These are phyloP conservation scores for Martensiomyces pterosporus DNA, from an alignment of 192 early-diverging fungal species.

Conservation along the genomic window DNA sequence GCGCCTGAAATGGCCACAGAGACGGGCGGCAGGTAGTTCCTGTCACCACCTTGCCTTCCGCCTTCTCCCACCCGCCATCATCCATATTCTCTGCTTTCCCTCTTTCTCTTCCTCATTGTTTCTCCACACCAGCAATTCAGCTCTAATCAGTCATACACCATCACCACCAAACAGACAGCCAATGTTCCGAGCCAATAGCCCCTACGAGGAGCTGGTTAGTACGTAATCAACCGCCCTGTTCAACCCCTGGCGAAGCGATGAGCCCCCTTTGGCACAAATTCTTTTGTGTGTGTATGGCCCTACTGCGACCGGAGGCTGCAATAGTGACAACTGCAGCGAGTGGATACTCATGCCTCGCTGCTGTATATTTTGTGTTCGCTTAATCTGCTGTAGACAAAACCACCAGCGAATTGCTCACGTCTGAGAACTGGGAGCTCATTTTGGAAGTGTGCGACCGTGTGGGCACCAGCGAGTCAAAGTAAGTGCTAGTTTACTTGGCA, in stretches of 20 bases:
- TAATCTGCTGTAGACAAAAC: constrained; percentile 59
- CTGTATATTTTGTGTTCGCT: background rate
- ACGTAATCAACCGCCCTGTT: too few relatives aligned
- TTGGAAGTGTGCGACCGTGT: constrained; percentile 70
- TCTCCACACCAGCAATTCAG: too few relatives aligned
- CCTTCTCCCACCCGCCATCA: too few relatives aligned
- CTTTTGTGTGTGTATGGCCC: background rate
- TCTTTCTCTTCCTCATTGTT: too few relatives aligned
- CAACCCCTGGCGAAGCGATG: background rate
- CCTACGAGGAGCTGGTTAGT: constrained; percentile 50
- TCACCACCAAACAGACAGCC: too few relatives aligned
- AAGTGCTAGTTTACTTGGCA: constrained; percentile 7
- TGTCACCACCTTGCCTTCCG: constrained; percentile 2
- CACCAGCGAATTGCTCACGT: constrained; percentile 86
- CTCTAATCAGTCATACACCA: too few relatives aligned
- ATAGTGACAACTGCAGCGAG: background rate
- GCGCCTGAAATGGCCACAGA: too few relatives aligned
- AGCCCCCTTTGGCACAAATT: background rate
- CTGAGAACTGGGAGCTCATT: constrained; percentile 91
- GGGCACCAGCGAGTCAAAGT: constrained; percentile 37
- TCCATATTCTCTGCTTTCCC: too few relatives aligned
- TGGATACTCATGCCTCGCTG: background rate
- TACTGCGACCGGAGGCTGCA: background rate
- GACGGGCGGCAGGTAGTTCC: too few relatives aligned
- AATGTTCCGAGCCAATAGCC: constrained; percentile 51